Evolutionary conservation across 1,284 basidiomycete species (phyloP), one percentile per base, ranked within the genome.

Genomic region (Moniliophthora roreri): DNA sequence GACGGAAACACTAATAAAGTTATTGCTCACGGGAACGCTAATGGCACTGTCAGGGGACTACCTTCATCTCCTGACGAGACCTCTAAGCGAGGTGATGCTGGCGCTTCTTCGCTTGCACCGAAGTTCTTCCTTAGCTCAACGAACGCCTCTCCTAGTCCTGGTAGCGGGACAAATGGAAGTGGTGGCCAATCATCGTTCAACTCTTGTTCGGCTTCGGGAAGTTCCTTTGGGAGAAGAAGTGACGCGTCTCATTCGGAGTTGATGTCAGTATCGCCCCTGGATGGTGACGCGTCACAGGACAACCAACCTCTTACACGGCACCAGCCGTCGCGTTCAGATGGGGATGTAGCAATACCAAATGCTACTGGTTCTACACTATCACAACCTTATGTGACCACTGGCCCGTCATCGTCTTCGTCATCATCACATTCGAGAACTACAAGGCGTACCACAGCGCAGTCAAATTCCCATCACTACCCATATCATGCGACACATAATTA

Each of bases 111-210:
- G 13, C n/a, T 26, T 16, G 26, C 44, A 16, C 44, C 21, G 9
- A 46, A 46, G n/a, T 46, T 46, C 44, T 46, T 28, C 24, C 44
- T 46, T 15, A 46, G 44, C 28, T 46, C 44, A 28, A 46, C 44
- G 8, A 46, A 23, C 11, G 28, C 44, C 15, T 28, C 44, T 13
- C 44, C 44, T 10, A 46, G 44, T 46, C 44, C 44, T 4, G 44
- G 21, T 11, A 46, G 44, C 18, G 44, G 44, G 16, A 46, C 39
- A 9, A 40, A 40, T 5, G 39, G 39, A 9, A 40, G 39, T 40
- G 39, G 39, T 9, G 39, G 16, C 21, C 39, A 40, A 16, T 40
- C 39, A 40, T 40, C 39, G 39, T 40, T 40, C 39, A 40, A 40
- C 39, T 40, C 39, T 10, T 40, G 16, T 40, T 40, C 36, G 36